Conservation (phyloP, 768 basidiomycete genomes). For the Cystoderma amianthinum region DNA sequence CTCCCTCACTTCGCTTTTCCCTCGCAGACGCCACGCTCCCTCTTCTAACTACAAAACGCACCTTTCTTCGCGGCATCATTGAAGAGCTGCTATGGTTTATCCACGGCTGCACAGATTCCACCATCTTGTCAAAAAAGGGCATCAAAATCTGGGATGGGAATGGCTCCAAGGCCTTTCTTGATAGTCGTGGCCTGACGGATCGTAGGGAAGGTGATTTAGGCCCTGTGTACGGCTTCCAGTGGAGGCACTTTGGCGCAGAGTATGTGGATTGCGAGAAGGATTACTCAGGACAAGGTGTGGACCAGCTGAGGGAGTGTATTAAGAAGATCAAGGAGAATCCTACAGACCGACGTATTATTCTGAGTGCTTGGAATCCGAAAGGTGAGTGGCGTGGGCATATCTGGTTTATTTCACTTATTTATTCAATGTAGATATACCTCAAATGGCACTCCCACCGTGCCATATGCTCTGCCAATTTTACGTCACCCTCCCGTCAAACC, state of each 20-base stretch:
- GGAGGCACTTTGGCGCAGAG: constrained; percentile 89
- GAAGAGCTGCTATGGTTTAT: constrained; percentile 97
- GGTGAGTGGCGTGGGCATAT: constrained; percentile 66
- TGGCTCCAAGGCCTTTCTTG: constrained; percentile 81
- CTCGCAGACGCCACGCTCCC: constrained; percentile 72
- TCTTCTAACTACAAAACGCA: constrained; percentile 91
- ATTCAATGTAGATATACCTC: constrained; percentile 83
- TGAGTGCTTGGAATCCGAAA: constrained; percentile 97
- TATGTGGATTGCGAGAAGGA: constrained; percentile 70
- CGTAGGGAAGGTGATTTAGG: constrained; percentile 89
- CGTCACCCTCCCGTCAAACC: constrained; percentile 74
- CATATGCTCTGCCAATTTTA: constrained; percentile 99
- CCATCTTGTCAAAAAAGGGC: constrained; percentile 67
- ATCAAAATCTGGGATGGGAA: constrained; percentile 99
- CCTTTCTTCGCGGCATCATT: constrained; percentile 84
- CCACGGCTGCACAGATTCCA: constrained; percentile 76
- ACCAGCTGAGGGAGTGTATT: constrained; percentile 87
- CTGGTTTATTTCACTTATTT: constrained; percentile 2
- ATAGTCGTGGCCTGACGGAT: constrained; percentile 76
- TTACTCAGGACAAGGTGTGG: constrained; percentile 82
- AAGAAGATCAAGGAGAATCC: constrained; percentile 89
- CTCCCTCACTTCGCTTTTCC: constrained; percentile 84
- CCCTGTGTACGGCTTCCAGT: constrained; percentile 96
- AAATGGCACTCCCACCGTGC: constrained; percentile 97
- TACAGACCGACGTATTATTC: constrained; percentile 87